Evolutionary conservation across 2,329 filamentous ascomycete genomes (phyloP).

Genomic region (Cryphonectria radicalis): DNA sequence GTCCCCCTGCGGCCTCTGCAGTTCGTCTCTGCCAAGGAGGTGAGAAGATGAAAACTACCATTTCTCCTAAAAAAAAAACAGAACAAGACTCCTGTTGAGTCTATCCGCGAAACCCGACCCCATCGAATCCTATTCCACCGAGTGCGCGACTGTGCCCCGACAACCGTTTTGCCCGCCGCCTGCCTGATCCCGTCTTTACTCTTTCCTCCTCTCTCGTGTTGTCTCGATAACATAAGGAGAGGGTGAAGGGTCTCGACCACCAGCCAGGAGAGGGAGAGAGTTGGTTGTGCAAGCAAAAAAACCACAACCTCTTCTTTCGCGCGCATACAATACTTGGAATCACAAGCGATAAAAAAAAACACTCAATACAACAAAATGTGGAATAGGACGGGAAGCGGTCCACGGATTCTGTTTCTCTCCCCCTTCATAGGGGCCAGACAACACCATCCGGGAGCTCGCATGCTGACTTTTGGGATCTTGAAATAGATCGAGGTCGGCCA

Average conservation of each 20-base stretch:
- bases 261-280: constrained; percentile 1
- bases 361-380: constrained; percentile 39
- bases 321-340: constrained; percentile 7
- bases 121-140: constrained; percentile 50
- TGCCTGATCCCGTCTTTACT: constrained; percentile 4
- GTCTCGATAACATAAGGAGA: neutral
- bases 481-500: constrained; percentile 98
- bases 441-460: constrained; percentile 70
- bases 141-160: constrained; percentile 31
- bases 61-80: neutral
- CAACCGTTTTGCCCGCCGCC: constrained; percentile 28
- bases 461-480: constrained; percentile 69
- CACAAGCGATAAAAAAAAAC: constrained; percentile 18
- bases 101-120: constrained; percentile 25
- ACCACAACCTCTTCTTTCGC: neutral
- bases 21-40: constrained; percentile 98
- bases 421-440: constrained; percentile 29
- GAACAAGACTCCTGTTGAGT: neutral
- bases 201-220: neutral
- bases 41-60: constrained; percentile 61
- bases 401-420: constrained; percentile 55
- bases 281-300: neutral
- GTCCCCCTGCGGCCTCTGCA: constrained; percentile 94
- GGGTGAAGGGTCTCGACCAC: neutral
- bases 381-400: constrained; percentile 79